Evolutionary conservation across 2,329 filamentous ascomycete genomes (phyloP).

Genomic region (Ceratocystis harringtonii): DNA sequence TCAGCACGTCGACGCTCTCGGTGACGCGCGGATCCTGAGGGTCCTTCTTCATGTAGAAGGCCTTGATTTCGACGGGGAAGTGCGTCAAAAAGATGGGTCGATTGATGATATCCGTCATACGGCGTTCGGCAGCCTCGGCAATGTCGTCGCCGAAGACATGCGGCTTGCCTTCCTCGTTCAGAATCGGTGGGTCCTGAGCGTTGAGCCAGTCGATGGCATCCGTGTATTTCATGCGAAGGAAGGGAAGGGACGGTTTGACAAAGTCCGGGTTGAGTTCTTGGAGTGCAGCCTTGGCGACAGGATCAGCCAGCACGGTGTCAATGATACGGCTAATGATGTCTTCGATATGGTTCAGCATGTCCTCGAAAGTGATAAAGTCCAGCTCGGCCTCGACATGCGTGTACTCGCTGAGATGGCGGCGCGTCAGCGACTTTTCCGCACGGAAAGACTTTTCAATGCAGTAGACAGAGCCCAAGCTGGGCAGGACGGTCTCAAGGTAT

Average conservation of each 20-base stretch:
- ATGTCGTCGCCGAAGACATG: conserved; percentile 96
- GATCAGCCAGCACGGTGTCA: conserved; percentile 59
- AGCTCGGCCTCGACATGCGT: conserved; percentile 93
- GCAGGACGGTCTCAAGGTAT: conserved; percentile 89
- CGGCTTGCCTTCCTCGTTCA: conserved; percentile 79
- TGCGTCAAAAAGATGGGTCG: conserved; percentile 89
- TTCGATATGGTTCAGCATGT: conserved; percentile 78
- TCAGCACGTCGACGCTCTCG: conserved; percentile 69
- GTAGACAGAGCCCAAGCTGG: conserved; percentile 85
- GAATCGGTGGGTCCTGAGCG: conserved; percentile 63
- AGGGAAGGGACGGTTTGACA: conserved; percentile 64
- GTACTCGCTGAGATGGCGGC: conserved; percentile 89
- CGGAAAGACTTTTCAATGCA: conserved; percentile 98
- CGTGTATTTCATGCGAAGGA: conserved; percentile 85
- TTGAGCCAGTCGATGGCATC: conserved; percentile 91
- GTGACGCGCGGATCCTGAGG: conserved; percentile 65
- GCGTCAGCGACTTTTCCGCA: conserved; percentile 87
- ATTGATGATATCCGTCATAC: conserved; percentile 96
- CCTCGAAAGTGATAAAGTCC: conserved; percentile 86
- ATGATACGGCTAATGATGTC: conserved; percentile 75
- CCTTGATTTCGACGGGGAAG: conserved; percentile 95
- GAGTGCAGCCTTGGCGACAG: conserved; percentile 55
- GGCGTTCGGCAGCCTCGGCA: conserved; percentile 88
- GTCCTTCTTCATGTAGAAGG: conserved; percentile 97
- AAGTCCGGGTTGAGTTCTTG: conserved; percentile 87